phyloP scores from a whole-genome alignment of 768 basidiomycete species.

The Kockovaella imperatae region DNA sequence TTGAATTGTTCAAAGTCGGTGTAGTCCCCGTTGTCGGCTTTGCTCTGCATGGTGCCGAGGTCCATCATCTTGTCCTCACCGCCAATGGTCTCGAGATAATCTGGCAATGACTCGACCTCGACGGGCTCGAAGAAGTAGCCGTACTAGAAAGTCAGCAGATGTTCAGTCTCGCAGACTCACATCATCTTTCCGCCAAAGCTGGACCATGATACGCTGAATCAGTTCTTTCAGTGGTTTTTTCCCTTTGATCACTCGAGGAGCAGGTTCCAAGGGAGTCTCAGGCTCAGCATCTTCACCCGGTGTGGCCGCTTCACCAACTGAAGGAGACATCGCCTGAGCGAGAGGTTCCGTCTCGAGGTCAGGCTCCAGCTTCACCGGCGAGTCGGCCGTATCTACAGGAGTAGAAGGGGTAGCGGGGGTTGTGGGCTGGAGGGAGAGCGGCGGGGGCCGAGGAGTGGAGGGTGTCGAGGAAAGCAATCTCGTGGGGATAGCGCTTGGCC shows the following conservation, averaged over 20 bases:
- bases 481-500: background rate
- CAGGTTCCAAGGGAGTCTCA: background rate
- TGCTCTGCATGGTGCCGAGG: conserved; percentile 41
- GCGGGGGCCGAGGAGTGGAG: background rate
- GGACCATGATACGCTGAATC: conserved; percentile 29
- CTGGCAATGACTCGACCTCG: conserved; percentile 28
- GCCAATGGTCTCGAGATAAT: conserved; percentile 43
- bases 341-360: background rate
- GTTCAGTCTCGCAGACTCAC: conserved; percentile 10
- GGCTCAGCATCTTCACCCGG: background rate
- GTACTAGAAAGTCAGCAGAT: background rate
- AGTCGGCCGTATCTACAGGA: background rate
- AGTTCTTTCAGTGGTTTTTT: conserved; percentile 38
- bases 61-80: conserved; percentile 45
- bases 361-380: background rate
- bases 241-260: conserved; percentile 47
- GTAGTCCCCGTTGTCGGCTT: conserved; percentile 37
- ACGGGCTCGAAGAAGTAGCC: too few relatives aligned
- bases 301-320: background rate
- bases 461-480: background rate
- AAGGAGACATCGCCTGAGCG: background rate
- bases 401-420: background rate
- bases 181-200: conserved; percentile 36
- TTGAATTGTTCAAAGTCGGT: conserved; percentile 35
- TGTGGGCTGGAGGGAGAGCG: background rate